Evolutionary conservation across 1,139 yeast species (phyloP).

Genomic region (Yamadazyma trypodendri): DNA sequence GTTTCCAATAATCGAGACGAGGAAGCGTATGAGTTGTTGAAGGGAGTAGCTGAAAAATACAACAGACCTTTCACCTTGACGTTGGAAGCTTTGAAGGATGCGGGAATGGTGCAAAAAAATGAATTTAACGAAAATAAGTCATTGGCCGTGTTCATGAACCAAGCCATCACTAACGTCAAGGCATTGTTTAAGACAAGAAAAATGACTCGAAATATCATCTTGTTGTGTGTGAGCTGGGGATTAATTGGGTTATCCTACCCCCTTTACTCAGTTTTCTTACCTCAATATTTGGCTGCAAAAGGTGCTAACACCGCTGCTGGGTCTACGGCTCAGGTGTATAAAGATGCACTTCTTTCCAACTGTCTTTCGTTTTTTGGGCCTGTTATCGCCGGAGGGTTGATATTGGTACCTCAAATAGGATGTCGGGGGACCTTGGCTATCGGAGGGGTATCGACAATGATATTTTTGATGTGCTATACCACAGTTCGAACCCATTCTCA

Average conservation of each 20-base stretch:
- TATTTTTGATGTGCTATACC: constrained; percentile 56
- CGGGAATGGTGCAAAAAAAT: constrained; percentile 24
- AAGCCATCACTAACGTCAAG: constrained; percentile 23
- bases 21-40: constrained; percentile 29
- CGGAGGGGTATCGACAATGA: constrained; percentile 54
- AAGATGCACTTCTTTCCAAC: constrained; percentile 52
- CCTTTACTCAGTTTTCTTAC: constrained; percentile 51
- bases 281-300: constrained; percentile 43
- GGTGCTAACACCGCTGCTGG: constrained; percentile 42
- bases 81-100: constrained; percentile 24
- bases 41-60: constrained; percentile 27
- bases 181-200: constrained; percentile 38
- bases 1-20: constrained; percentile 33
- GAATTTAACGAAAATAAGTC: constrained; percentile 19
- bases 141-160: constrained; percentile 15
- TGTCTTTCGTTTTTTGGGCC: constrained; percentile 58
- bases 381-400: constrained; percentile 47
- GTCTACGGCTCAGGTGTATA: constrained; percentile 39
- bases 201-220: constrained; percentile 37
- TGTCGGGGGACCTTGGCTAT: constrained; percentile 54
- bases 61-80: constrained; percentile 29
- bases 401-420: constrained; percentile 47
- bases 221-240: constrained; percentile 47
- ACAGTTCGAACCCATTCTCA: constrained; percentile 47
- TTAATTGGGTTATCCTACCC: constrained; percentile 54